phyloP scores from a whole-genome alignment of 2,329 filamentous ascomycete genomes.

The Samsoniella hepiali region DNA sequence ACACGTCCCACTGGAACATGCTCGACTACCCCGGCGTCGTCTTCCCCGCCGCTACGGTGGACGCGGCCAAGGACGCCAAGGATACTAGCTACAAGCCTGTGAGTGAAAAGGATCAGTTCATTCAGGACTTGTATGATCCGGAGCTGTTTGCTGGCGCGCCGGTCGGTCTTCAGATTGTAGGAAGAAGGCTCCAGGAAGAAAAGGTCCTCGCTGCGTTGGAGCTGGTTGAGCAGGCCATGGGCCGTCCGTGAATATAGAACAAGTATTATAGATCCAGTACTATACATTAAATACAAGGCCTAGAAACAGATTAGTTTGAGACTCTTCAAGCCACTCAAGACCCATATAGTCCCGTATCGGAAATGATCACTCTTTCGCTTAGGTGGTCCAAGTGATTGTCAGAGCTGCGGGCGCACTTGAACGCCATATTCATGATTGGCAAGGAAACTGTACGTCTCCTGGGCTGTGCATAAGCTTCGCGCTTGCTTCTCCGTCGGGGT shows the following conservation, averaged over 20 bases:
- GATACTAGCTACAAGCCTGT: slow-evolving; percentile 27
- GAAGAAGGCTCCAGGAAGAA: slow-evolving; percentile 30
- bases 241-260: slow-evolving; percentile 3
- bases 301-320: too few relatives aligned
- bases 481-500: too few relatives aligned
- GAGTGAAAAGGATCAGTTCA: slow-evolving; percentile 29
- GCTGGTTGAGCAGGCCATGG: slow-evolving; percentile 27
- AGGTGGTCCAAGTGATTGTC: too few relatives aligned
- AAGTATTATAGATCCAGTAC: not conserved
- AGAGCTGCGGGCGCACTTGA: too few relatives aligned
- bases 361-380: too few relatives aligned
- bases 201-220: slow-evolving; percentile 29
- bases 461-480: too few relatives aligned
- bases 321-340: too few relatives aligned
- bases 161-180: slow-evolving; percentile 29
- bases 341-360: too few relatives aligned
- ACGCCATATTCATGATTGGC: too few relatives aligned
- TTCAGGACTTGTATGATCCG: slow-evolving; percentile 29
- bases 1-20: slow-evolving; percentile 66
- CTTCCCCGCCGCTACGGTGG: slow-evolving; percentile 50
- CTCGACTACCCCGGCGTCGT: slow-evolving; percentile 62
- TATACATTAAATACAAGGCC: too few relatives aligned
- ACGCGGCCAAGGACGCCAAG: slow-evolving; percentile 27
- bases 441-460: too few relatives aligned
- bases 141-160: slow-evolving; percentile 28